Percentiles rank a stretch among this genome's conserved stretches.
Conservation (phyloP, 1,284 basidiomycete species). For the Ustilago vetiveriae region DNA sequence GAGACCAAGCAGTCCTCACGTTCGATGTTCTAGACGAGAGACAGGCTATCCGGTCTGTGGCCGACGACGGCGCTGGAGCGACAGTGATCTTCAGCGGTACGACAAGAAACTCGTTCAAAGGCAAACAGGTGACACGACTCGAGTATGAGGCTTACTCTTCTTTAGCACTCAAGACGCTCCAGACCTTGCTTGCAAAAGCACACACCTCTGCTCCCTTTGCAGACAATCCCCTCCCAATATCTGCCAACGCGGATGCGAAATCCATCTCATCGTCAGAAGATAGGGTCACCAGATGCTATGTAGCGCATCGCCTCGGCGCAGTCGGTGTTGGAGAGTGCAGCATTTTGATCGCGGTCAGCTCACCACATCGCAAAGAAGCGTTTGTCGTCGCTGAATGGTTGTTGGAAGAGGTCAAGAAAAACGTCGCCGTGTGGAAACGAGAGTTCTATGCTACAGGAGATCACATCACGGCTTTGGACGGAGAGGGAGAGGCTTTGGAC, state of each 20-base stretch:
- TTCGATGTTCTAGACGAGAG: slow-evolving; percentile 48
- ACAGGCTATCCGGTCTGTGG: slow-evolving; percentile 31
- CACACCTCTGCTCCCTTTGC: slow-evolving; percentile 29
- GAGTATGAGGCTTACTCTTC: slow-evolving; percentile 83
- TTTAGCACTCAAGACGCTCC: slow-evolving; percentile 78
- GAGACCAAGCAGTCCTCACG: slow-evolving; percentile 50
- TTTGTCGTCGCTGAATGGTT: slow-evolving; percentile 82
- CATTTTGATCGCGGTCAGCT: slow-evolving; percentile 84
- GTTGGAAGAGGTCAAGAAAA: slow-evolving; percentile 82
- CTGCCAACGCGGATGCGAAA: slow-evolving; percentile 10
- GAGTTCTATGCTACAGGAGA: slow-evolving; percentile 71
- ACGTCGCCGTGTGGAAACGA: slow-evolving; percentile 87
- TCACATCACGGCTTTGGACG: slow-evolving; percentile 21
- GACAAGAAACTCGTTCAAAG: slow-evolving; percentile 75
- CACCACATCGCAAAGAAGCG: slow-evolving; percentile 83
- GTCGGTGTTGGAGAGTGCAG: slow-evolving; percentile 82
- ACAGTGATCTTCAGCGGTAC: slow-evolving; percentile 78
- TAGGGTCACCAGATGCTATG: slow-evolving; percentile 68
- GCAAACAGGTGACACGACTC: slow-evolving; percentile 76
- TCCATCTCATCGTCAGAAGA: neutral
- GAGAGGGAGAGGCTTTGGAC: slow-evolving; percentile 3
- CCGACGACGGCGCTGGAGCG: slow-evolving; percentile 47
- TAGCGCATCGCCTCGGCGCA: slow-evolving; percentile 81
- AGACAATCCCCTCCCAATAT: slow-evolving; percentile 6
- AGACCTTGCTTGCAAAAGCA: slow-evolving; percentile 20